Evolutionary conservation across 768 basidiomycete genomes (phyloP).

Genomic region (Sarcomyxa edulis): DNA sequence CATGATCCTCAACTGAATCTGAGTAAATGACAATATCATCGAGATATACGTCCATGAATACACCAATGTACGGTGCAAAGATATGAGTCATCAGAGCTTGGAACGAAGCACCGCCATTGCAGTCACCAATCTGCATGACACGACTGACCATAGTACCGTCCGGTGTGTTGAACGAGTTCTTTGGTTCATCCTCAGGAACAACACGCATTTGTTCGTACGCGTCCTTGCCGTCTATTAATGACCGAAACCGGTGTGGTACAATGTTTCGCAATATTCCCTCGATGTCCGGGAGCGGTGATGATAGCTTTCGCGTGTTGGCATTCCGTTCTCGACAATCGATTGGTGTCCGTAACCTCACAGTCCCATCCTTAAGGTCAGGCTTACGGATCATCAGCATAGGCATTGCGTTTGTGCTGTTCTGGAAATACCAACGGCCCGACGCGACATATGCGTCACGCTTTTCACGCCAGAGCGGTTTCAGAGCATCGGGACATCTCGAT

Average conservation of each 20-base stretch:
- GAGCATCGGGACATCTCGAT: conserved; percentile 18
- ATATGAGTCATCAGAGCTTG: conserved; percentile 30
- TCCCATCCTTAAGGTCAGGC: conserved; percentile 16
- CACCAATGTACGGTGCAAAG: conserved; percentile 22
- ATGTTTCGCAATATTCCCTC: conserved; percentile 30
- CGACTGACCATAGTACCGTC: conserved; percentile 25
- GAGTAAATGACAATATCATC: conserved; percentile 33
- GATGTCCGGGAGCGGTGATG: conserved; percentile 34
- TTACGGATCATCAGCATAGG: conserved; percentile 21
- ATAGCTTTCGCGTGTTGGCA: conserved; percentile 29
- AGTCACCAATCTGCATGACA: conserved; percentile 24
- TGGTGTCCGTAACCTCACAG: conserved; percentile 23
- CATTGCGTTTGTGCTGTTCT: neutral
- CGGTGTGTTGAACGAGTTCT: conserved; percentile 18
- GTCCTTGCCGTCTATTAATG: conserved; percentile 31
- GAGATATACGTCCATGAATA: conserved; percentile 23
- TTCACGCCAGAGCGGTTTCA: conserved; percentile 13
- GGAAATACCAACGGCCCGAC: conserved; percentile 21
- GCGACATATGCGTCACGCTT: conserved; percentile 17
- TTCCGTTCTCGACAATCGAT: conserved; percentile 31
- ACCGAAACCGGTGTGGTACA: conserved; percentile 18
- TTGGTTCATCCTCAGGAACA: conserved; percentile 17
- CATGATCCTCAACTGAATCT: conserved; percentile 26
- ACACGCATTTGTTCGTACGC: conserved; percentile 34
- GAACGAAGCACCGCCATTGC: conserved; percentile 27